A percentile compares a stretch with the other conserved stretches of the same genome.
phyloP scores from a whole-genome alignment of 805 yeast species.

The Yamadazyma scolyti region DNA sequence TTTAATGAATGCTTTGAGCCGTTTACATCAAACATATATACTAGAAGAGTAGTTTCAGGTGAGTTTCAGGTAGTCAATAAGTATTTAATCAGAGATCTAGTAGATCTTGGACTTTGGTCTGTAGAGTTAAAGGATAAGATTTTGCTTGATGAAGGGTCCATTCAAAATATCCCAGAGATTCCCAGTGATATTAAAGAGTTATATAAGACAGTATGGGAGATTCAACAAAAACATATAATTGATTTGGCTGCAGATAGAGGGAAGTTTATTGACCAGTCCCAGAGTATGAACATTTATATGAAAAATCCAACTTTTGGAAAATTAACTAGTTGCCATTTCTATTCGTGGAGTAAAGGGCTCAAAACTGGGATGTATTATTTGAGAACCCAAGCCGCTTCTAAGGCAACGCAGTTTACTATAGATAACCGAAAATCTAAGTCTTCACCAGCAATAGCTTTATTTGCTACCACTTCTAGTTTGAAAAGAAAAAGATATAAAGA shows the following conservation, averaged over 20 bases:
- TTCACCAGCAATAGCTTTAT: background rate
- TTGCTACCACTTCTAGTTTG: conserved; percentile 4
- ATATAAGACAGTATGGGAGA: conserved; percentile 97
- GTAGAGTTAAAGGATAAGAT: conserved; percentile 74
- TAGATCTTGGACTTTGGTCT: conserved; percentile 80
- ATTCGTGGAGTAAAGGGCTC: conserved; percentile 36
- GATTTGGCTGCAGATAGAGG: conserved; percentile 84
- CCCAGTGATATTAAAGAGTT: conserved; percentile 72
- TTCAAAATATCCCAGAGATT: conserved; percentile 68
- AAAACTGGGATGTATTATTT: conserved; percentile 39
- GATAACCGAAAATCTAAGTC: conserved; percentile 13
- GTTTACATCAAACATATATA: conserved; percentile 85
- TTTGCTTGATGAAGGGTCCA: conserved; percentile 77
- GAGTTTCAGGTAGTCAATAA: conserved; percentile 92
- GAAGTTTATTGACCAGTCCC: conserved; percentile 58
- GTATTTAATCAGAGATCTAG: conserved; percentile 76
- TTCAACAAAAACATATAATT: conserved; percentile 78
- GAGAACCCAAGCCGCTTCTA: conserved; percentile 35
- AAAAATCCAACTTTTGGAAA: conserved; percentile 34
- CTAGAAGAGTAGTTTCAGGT: conserved; percentile 88
- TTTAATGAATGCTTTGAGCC: conserved; percentile 97
- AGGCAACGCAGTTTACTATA: conserved; percentile 36
- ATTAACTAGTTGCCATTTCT: conserved; percentile 43
- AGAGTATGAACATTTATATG: conserved; percentile 42
- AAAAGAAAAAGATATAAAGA: conserved; percentile 21